Conservation (phyloP, 78 protist genomes). For the Polysphondylium violaceum region DNA sequence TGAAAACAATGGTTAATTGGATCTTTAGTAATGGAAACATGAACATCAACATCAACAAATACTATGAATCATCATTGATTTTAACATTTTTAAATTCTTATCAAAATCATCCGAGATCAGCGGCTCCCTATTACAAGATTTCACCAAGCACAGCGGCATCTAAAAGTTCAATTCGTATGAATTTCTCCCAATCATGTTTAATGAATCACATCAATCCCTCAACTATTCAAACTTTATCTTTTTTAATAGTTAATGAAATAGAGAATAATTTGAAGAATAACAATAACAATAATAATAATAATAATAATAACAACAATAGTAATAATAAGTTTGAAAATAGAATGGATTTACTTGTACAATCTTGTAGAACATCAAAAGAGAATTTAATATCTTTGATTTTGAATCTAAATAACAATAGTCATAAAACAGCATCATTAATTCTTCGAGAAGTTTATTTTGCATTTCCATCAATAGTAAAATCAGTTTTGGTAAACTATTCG, state of each 20-base stretch:
- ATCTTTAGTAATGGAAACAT: background rate
- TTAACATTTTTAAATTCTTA: slow-evolving; percentile 39
- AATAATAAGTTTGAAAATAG: background rate
- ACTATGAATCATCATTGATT: slow-evolving; percentile 3
- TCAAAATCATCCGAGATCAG: slow-evolving; percentile 61
- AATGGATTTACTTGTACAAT: slow-evolving; percentile 6
- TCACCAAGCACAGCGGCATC: background rate
- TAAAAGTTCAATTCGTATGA: background rate
- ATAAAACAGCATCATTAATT: slow-evolving; percentile 7
- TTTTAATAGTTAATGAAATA: slow-evolving; percentile 41
- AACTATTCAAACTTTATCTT: slow-evolving; percentile 5
- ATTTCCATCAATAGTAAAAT: slow-evolving; percentile 31
- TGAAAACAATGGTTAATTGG: slow-evolving; percentile 30
- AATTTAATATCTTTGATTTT: slow-evolving; percentile 39
- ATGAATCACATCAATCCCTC: slow-evolving; percentile 25
- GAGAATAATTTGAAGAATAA: background rate
- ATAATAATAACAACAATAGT: background rate
- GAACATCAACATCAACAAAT: background rate
- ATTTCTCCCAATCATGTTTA: background rate
- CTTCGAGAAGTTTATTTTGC: slow-evolving; percentile 33
- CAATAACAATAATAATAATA: background rate
- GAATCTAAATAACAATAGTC: slow-evolving; percentile 14
- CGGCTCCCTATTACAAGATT: slow-evolving; percentile 51
- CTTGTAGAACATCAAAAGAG: slow-evolving; percentile 6
- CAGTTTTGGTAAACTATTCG: slow-evolving; percentile 5